These are phyloP conservation scores for Beauveria bassiana DNA, from an alignment of 2,329 filamentous ascomycete genomes.

Conservation along the genomic window DNA sequence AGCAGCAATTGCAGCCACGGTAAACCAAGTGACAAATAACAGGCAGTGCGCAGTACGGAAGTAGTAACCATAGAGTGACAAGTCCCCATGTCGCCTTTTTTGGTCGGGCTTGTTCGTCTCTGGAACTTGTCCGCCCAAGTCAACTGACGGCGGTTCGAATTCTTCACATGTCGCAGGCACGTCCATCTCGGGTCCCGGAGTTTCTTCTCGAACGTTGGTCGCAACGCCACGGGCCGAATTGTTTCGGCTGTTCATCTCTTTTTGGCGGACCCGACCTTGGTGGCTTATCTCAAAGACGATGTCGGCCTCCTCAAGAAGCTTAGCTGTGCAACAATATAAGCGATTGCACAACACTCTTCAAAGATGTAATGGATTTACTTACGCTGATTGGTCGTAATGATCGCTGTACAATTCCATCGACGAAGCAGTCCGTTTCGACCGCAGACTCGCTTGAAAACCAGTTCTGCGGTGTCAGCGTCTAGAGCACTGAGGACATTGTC, in stretches of 20 bases:
- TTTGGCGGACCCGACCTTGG: not conserved
- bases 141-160: too few relatives aligned
- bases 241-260: not conserved
- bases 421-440: conserved; percentile 10
- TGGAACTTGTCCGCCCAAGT: too few relatives aligned
- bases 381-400: conserved; percentile 5
- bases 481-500: conserved; percentile 14
- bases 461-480: conserved; percentile 7
- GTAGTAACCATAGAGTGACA: not conserved
- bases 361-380: too few relatives aligned
- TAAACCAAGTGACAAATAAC: not conserved
- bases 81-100: not conserved
- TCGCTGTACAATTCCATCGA: conserved; percentile 10
- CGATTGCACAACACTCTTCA: too few relatives aligned
- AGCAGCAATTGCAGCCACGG: not conserved
- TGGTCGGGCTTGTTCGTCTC: too few relatives aligned
- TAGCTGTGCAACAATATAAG: too few relatives aligned
- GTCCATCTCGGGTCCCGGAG: too few relatives aligned
- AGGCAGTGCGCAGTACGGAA: not conserved
- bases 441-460: not conserved
- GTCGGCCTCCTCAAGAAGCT: not conserved
- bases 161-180: too few relatives aligned
- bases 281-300: not conserved
- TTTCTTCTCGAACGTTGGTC: too few relatives aligned
- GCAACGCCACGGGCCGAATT: too few relatives aligned